Base-by-base conservation (phyloP, 2,329 filamentous ascomycete species). In the Aspergillus brunneoviolaceus region DNA sequence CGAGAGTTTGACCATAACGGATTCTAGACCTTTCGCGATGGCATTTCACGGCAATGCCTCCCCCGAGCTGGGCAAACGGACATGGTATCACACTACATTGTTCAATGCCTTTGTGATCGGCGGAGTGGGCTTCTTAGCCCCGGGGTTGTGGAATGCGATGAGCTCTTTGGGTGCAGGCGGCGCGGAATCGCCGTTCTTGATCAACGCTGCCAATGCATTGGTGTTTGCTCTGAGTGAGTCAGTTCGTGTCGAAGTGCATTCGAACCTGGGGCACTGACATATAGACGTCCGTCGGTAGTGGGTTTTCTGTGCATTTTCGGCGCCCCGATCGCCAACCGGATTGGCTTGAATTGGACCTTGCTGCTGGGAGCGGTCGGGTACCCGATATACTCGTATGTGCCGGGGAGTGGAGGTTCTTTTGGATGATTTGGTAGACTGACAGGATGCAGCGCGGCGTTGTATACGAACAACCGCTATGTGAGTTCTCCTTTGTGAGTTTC, bases 51-150 rank as follows among this genome's bases (percentile, higher is more conserved):
- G 16, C 39, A 45, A 45, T 45, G 39, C 16, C 5, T 45, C 39
- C 39, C 16, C 39, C 2, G 16, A 16, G 39, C 39, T 16, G 39
- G 39, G 39, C 49, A 63, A 64, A 21, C 61, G 64, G 29, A 39
- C 60, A 48, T 85, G 82, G 82, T 82, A 84, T 62, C 80, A 77
- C 55, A 77, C 77, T 2, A 83, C 81, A 0, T 74, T 85, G 1
- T 84, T 83, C 75, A 83, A 85, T 66, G 81, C 81, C 45, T 80
- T 79, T 51, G 74, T 85, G 16, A 83, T 84, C 50, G 82, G 83
- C 12, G 76, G 74, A 14, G 82, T 84, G 0, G 83, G 81, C 1
- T 84, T 84, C 64, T 72, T 82, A 27, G 72, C 72, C 5, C 72
- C 72, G 0, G 72, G 72, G 0, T 69, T 85, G 3, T 85, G 83